phyloP scores from a whole-genome alignment of 345 rosid genomes.

The Kernera saxatilis region DNA sequence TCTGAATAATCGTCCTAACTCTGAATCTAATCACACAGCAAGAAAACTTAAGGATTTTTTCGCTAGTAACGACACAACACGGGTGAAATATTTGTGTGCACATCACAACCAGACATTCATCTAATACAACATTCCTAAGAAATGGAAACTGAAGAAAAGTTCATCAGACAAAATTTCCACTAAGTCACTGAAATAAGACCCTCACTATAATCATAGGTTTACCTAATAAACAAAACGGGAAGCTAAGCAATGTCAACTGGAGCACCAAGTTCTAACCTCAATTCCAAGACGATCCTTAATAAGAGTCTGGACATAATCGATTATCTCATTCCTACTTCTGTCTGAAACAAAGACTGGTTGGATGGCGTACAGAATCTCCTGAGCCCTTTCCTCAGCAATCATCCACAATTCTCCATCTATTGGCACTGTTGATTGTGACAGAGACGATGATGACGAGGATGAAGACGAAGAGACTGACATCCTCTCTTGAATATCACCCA shows the following conservation, averaged over 20 bases:
- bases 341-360: conserved; percentile 66
- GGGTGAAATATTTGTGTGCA: not conserved
- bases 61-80: not conserved
- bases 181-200: not conserved
- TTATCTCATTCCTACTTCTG: conserved; percentile 46
- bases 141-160: not conserved
- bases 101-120: not conserved
- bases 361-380: conserved; percentile 56
- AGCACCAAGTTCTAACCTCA: conserved; percentile 54
- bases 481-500: conserved; percentile 49
- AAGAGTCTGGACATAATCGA: conserved; percentile 46
- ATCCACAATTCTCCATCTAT: conserved; percentile 55
- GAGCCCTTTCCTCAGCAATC: conserved; percentile 64
- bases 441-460: conserved; percentile 35
- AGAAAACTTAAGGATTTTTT: not conserved
- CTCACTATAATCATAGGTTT: not conserved
- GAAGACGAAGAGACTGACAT: conserved; percentile 16
- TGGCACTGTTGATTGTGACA: conserved; percentile 27
- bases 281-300: conserved; percentile 41
- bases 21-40: not conserved
- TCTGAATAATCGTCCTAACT: conserved; percentile 1
- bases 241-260: not conserved
- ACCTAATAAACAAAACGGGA: not conserved
- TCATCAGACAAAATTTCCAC: not conserved
- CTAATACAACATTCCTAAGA: not conserved